Conservation (phyloP, 2,329 filamentous ascomycete species). For the Calonectria multiphialidica region DNA sequence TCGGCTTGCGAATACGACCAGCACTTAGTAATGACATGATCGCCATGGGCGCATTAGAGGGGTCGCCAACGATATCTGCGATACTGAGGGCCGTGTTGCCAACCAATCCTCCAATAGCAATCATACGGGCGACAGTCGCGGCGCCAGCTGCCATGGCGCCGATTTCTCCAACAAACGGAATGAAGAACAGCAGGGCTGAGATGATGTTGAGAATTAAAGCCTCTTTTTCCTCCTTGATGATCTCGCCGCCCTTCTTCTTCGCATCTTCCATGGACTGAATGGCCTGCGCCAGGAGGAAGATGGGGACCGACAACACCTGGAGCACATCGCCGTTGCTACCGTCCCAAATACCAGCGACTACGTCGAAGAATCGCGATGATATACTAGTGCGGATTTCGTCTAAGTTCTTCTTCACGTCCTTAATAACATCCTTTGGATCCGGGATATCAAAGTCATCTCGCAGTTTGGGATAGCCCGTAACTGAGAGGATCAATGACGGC, state of each 20-base stretch:
- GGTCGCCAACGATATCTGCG: not conserved
- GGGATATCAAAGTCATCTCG: not conserved
- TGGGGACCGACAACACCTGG: not conserved
- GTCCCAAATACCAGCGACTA: not conserved
- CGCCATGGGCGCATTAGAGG: not conserved
- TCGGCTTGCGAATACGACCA: not conserved
- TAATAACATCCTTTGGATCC: not conserved
- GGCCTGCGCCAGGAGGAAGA: not conserved
- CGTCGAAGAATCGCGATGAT: not conserved
- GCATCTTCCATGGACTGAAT: not conserved
- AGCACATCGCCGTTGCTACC: not conserved
- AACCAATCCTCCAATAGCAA: not conserved
- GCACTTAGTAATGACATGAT: not conserved
- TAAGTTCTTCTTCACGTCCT: not conserved
- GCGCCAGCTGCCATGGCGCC: not conserved
- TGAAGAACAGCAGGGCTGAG: not conserved
- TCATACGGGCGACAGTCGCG: not conserved
- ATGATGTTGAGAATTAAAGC: not conserved
- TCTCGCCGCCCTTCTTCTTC: not conserved
- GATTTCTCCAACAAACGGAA: not conserved
- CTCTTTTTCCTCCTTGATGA: not conserved
- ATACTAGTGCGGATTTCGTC: not conserved
- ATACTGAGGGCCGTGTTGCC: not conserved
- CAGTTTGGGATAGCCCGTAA: not conserved
- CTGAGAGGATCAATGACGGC: not conserved